Base-by-base conservation (phyloP, 768 basidiomycete genomes). In the Agaricus blazei region DNA sequence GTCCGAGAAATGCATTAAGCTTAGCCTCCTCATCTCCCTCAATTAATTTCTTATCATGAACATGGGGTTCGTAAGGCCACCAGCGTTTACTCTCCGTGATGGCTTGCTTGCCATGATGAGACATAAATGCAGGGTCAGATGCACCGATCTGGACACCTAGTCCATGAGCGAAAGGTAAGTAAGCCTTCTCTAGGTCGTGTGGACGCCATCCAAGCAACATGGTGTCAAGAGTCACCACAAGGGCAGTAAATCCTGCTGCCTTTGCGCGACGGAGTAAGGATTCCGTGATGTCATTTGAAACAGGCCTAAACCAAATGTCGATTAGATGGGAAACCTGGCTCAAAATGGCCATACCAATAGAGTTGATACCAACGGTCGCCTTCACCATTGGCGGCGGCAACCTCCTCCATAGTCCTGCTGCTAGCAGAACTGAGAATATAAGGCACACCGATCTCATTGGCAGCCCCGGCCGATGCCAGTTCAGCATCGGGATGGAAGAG, bases 111-210 rank as follows among this genome's bases (percentile, higher is more conserved):
- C 74, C 75, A 58, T 75, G 72, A 31, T 75, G 74, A 1, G 70
- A 70, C 90, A 90, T 90, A 70, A 90, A 92, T 11, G 80, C 87
- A 0, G 90, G 90, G 63, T 93, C 90, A 0, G 86, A 84, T 6
- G 72, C 74, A 48, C 85, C 87, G 26, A 88, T 76, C 63, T 89
- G 85, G 40, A 73, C 69, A 6, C 88, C 88, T 19, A 84, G 67
- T 6, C 87, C 87, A 54, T 85, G 82, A 0, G 62, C 60, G 63
- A 90, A 87, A 5, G 89, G 88, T 12, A 88, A 74, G 64, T 81
- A 91, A 0, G 80, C 72, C 3, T 67, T 75, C 48, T 81, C 75
- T 52, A 92, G 71, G 63, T 92, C 89, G 65, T 86, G 83, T 3
- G 87, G 87, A 2, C 88, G 82, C 87, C 86, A 91, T 24, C 87